Conservation (phyloP, 306 rosid species). For the Chamaecrista fasciculata region DNA sequence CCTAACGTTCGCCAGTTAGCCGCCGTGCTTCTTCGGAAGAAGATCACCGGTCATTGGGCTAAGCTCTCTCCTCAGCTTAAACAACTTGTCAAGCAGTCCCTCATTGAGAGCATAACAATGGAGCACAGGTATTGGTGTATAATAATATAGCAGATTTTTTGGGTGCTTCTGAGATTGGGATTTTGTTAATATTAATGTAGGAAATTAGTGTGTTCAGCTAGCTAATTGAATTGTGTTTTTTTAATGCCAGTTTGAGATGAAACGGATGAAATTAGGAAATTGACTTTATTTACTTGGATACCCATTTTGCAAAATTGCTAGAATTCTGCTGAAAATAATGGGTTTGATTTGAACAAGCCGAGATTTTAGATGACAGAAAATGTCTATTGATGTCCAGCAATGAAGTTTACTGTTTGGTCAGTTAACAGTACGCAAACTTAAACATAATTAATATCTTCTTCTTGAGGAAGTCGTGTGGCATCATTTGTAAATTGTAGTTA, state of each 20-base stretch:
- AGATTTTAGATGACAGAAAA: neutral
- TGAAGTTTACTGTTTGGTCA: neutral
- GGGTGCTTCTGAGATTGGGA: neutral
- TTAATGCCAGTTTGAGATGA: neutral
- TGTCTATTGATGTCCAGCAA: neutral
- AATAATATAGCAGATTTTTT: neutral
- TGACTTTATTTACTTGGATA: neutral
- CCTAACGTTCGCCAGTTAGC: slow-evolving; percentile 96
- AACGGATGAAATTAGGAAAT: neutral
- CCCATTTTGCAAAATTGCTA: neutral
- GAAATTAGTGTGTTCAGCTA: neutral
- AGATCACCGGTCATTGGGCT: slow-evolving; percentile 98
- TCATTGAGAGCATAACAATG: slow-evolving; percentile 81
- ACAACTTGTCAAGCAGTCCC: slow-evolving; percentile 75
- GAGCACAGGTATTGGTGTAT: slow-evolving; percentile 60
- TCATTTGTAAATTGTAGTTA: neutral
- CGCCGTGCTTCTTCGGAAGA: slow-evolving; percentile 93
- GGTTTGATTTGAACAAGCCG: neutral
- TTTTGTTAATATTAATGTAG: neutral
- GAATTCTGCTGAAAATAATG: neutral
- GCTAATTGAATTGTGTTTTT: slow-evolving; percentile 6
- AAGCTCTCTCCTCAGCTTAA: slow-evolving; percentile 78
- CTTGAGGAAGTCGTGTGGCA: neutral
- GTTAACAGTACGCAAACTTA: neutral
- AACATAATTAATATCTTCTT: neutral